Evolutionary conservation across 805 yeast genomes (phyloP).

Genomic region (Henningerozyma blattae): DNA sequence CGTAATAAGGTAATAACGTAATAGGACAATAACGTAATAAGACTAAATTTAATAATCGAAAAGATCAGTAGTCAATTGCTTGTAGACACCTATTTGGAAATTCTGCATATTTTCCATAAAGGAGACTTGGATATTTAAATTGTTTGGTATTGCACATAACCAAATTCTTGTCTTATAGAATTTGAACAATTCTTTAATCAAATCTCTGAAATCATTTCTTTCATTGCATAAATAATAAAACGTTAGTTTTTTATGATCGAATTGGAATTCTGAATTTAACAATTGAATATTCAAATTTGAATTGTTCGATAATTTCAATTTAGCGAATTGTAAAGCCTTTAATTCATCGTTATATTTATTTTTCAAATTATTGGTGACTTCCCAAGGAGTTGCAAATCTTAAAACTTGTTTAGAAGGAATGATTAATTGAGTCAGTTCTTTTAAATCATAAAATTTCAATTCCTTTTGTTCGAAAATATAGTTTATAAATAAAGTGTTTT

Average conservation of each 20-base stretch:
- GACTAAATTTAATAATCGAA: no score
- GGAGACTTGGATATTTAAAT: conserved; percentile 21
- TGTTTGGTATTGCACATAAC: conserved; percentile 58
- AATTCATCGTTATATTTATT: conserved; percentile 60
- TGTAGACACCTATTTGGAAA: conserved; percentile 21
- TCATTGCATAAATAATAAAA: conserved; percentile 56
- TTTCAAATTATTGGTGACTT: conserved; percentile 43
- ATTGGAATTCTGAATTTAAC: conserved; percentile 70
- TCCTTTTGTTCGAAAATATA: conserved; percentile 14
- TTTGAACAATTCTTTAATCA: conserved; percentile 62
- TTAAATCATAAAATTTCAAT: conserved; percentile 27
- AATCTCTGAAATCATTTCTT: conserved; percentile 60
- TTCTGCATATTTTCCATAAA: no score
- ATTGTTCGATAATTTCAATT: conserved; percentile 31
- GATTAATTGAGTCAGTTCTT: conserved; percentile 38
- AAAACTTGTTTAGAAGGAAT: conserved; percentile 70
- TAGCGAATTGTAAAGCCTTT: conserved; percentile 56
- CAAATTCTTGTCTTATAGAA: conserved; percentile 72
- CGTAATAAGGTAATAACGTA: no score
- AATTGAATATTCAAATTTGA: conserved; percentile 39
- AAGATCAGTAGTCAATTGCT: conserved; percentile 13
- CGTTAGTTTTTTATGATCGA: conserved; percentile 65
- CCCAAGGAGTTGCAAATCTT: conserved; percentile 65
- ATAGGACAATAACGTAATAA: no score
- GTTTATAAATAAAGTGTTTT: conserved; percentile 16